These are phyloP conservation scores for Gyrodon lividus DNA, from an alignment of 768 basidiomycete genomes.

Conservation along the genomic window DNA sequence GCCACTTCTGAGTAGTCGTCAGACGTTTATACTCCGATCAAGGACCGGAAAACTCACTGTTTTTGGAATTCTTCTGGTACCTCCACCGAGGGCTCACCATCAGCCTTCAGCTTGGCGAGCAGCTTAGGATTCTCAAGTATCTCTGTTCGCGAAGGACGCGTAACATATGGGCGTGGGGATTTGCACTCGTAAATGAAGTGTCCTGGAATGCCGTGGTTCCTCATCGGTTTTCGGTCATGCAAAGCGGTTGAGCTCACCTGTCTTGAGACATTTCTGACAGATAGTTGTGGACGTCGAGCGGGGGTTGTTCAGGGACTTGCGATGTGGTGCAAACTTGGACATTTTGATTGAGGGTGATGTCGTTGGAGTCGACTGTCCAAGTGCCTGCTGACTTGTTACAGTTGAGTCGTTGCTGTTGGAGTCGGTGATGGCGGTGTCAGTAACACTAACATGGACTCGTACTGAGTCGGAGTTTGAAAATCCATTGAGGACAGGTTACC, in stretches of 20 bases:
- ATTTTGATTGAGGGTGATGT: conserved; percentile 35
- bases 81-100: conserved; percentile 76
- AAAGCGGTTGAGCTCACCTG: conserved; percentile 41
- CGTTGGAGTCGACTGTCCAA: too few species aligned
- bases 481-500: too few species aligned
- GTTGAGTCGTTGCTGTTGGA: background rate
- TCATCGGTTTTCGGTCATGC: conserved; percentile 4
- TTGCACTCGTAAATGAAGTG: conserved; percentile 95
- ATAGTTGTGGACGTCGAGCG: conserved; percentile 63
- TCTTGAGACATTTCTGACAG: conserved; percentile 80
- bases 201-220: conserved; percentile 42
- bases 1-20: conserved; percentile 50
- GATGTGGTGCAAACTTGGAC: conserved; percentile 82
- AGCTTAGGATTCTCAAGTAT: conserved; percentile 76
- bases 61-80: conserved; percentile 90
- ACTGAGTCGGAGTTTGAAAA: background rate
- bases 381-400: background rate
- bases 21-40: background rate
- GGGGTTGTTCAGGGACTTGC: conserved; percentile 58
- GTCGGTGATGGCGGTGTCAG: background rate
- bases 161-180: conserved; percentile 72
- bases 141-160: conserved; percentile 86
- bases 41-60: conserved; percentile 47
- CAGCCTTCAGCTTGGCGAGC: conserved; percentile 63
- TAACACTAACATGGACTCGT: background rate